phyloP scores from a whole-genome alignment of 2,329 filamentous ascomycete genomes.

The Zarea fungicola region DNA sequence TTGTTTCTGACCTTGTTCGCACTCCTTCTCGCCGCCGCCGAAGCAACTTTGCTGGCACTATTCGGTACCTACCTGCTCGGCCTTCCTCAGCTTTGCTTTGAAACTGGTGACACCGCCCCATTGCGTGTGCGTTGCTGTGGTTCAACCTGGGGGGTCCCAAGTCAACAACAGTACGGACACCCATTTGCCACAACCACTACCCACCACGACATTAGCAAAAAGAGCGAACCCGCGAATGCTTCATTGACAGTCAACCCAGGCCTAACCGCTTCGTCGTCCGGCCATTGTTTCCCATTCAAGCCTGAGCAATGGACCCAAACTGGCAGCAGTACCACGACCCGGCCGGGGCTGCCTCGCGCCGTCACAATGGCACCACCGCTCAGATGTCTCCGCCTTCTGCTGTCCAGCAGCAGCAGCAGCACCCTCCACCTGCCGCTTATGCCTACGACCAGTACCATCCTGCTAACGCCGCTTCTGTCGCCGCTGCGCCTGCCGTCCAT shows the following conservation, averaged over 20 bases:
- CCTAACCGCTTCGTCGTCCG: slow-evolving; percentile 6
- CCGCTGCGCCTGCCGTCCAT: slow-evolving; percentile 26
- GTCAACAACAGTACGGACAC: slow-evolving; percentile 18
- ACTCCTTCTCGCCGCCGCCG: not conserved
- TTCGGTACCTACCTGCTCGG: not conserved
- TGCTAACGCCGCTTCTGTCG: slow-evolving; percentile 28
- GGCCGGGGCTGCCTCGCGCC: slow-evolving; percentile 51
- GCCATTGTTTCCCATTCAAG: slow-evolving; percentile 12
- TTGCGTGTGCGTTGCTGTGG: slow-evolving; percentile 10
- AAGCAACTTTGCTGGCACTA: not conserved
- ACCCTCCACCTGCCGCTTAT: slow-evolving; percentile 48
- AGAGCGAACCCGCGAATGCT: slow-evolving; percentile 5
- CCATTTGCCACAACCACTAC: slow-evolving; percentile 19
- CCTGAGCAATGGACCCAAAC: slow-evolving; percentile 41
- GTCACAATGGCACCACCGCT: slow-evolving; percentile 49
- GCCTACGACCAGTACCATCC: slow-evolving; percentile 64
- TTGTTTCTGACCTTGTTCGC: not conserved
- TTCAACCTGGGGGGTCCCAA: slow-evolving; percentile 5
- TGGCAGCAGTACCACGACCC: slow-evolving; percentile 58
- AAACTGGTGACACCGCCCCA: not conserved
- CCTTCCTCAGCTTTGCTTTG: not conserved
- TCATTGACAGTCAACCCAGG: not conserved
- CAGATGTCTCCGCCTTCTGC: slow-evolving; percentile 27
- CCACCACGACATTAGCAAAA: too few relatives aligned
- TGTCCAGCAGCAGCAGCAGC: slow-evolving; percentile 28